Base-by-base conservation (phyloP, 2,329 filamentous ascomycete species). In the Fusarium musae region DNA sequence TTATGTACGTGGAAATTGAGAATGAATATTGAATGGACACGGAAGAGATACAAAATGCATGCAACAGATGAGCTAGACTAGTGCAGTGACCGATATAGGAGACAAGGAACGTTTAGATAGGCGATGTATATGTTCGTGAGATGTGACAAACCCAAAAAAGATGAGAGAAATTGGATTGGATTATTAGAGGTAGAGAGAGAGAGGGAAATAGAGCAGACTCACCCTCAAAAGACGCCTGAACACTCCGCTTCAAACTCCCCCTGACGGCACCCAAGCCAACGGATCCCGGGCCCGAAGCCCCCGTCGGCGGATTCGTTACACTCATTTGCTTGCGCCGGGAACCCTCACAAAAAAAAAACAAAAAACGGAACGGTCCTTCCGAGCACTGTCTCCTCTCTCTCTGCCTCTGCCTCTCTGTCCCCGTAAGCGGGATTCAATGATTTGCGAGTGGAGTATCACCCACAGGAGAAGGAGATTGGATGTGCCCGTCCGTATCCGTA, bases 201-300 rank as follows among this genome's bases (percentile, higher is more conserved):
- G 26, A 37, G 49, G 49, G 36, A 46, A 47, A 59, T 30, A 26
- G n/a, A 71, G 63, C 60, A 42, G 72, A 69, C 57, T 77, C 84
- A 90, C 89, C 89, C 82, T 91, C 88, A 83, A 91, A 90, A 42
- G 87, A 86, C 69, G 88, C 85, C 80, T 90, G 88, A 62, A 89
- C 87, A 74, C 85, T 89, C 78, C 89, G 85, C 83, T 91, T 91
- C 61, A 90, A 83, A 75, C 70, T 72, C 42, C 75, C 79, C 77
- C 77, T 77, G 56, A 65, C 73, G 54, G 84, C 83, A 58, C 81
- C 81, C 53, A 82, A 79, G 66, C 84, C 84, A 49, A 77, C 83
- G 63, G 87, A 87, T 44, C 83, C 83, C 59, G 87, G 84, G 56
- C 84, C 86, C 76, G 85, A 86, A 40, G 85, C 82, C 72, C 79